Conservation (phyloP, 208 protist genomes). For the Wallacemonas rigidus region DNA sequence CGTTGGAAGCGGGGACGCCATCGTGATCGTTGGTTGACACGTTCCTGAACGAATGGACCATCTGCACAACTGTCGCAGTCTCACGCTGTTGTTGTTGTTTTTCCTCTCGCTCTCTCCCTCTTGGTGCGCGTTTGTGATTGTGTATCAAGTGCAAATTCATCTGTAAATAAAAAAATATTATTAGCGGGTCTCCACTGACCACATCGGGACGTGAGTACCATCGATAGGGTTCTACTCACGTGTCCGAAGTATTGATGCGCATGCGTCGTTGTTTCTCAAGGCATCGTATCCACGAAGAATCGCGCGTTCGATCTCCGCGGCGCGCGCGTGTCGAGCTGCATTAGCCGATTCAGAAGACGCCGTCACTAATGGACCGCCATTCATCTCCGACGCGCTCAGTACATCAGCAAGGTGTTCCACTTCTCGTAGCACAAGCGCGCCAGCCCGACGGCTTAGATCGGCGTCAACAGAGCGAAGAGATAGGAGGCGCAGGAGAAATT, state of each 20-base stretch:
- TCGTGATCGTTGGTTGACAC: too few relatives aligned
- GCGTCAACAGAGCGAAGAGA: constrained; percentile 19
- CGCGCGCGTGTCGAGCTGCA: constrained; percentile 24
- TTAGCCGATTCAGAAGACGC: constrained; percentile 4
- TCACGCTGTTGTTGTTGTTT: too few relatives aligned
- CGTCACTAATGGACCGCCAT: neutral
- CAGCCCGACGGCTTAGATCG: constrained; percentile 22
- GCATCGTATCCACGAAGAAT: constrained; percentile 56
- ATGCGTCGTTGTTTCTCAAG: constrained; percentile 24
- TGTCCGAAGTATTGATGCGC: neutral
- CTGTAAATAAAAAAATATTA: neutral
- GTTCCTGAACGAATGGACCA: too few relatives aligned
- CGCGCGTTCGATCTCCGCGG: constrained; percentile 27
- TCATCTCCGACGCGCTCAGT: neutral
- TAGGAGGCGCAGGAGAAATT: constrained; percentile 8
- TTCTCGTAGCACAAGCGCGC: constrained; percentile 33
- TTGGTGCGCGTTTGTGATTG: neutral
- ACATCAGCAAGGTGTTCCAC: constrained; percentile 33
- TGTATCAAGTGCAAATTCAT: constrained; percentile 1
- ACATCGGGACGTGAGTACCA: too few relatives aligned
- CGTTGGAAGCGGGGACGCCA: too few relatives aligned
- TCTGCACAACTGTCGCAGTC: too few relatives aligned
- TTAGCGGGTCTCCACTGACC: too few relatives aligned
- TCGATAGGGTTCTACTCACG: too few relatives aligned
- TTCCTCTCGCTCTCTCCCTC: neutral